Percentiles rank a stretch among this genome's conserved stretches.
These are phyloP conservation scores for Alternaria sp. DNA, from an alignment of 2,329 filamentous ascomycete genomes.

Conservation along the genomic window DNA sequence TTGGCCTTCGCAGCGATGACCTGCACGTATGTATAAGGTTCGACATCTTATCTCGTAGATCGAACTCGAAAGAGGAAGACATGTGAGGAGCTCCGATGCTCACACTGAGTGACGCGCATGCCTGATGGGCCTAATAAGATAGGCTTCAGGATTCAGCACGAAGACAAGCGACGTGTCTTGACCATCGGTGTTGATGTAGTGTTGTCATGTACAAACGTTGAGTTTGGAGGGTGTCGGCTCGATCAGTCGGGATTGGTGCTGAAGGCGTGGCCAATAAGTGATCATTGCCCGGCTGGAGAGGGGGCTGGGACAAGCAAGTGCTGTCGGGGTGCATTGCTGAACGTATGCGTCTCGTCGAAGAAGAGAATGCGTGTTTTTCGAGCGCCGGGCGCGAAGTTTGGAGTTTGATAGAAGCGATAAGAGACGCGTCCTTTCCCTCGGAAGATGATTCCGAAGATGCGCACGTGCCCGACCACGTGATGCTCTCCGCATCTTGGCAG, in stretches of 20 bases:
- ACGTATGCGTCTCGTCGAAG: neutral
- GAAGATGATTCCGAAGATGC: neutral
- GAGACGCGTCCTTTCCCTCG: neutral
- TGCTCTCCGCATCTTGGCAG: constrained; percentile 24
- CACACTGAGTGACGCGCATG: neutral
- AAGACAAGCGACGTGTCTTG: neutral
- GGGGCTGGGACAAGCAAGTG: neutral
- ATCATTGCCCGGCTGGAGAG: neutral
- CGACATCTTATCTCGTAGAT: neutral
- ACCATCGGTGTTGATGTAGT: neutral
- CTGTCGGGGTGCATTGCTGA: neutral
- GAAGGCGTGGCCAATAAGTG: neutral
- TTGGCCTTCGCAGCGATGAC: neutral
- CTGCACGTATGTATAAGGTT: neutral
- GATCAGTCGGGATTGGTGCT: neutral
- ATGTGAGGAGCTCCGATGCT: neutral
- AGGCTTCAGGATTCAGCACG: neutral
- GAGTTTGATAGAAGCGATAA: neutral
- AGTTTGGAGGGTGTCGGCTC: neutral
- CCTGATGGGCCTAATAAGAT: neutral
- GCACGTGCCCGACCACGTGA: neutral
- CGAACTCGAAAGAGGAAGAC: neutral
- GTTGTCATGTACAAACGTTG: neutral
- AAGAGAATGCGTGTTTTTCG: neutral
- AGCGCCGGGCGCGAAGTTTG: neutral